These are phyloP conservation scores for Arabis alpina DNA, from an alignment of 345 rosid genomes.

Conservation along the genomic window DNA sequence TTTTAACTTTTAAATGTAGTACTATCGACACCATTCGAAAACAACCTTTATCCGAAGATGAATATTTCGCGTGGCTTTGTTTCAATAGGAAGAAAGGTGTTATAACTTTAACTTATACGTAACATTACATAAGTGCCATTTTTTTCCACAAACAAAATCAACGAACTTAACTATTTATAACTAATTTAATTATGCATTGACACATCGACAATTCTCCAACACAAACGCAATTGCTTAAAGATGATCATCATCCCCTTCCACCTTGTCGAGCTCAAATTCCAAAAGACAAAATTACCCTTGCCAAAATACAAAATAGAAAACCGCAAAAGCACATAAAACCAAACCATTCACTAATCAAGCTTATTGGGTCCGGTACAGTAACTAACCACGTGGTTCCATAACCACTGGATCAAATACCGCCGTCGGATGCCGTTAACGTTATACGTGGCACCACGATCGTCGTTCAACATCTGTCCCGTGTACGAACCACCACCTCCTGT, in stretches of 20 bases:
- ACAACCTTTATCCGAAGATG: too few species aligned
- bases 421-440: slow-evolving; percentile 88
- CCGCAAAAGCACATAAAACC: not conserved
- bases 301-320: slow-evolving; percentile 30
- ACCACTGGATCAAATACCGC: slow-evolving; percentile 90
- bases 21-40: too few species aligned
- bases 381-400: slow-evolving; percentile 78
- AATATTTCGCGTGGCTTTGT: too few species aligned
- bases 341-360: slow-evolving; percentile 60
- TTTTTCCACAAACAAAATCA: slow-evolving; percentile 13
- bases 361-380: slow-evolving; percentile 97
- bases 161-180: slow-evolving; percentile 25
- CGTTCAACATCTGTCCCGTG: slow-evolving; percentile 82
- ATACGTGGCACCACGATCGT: slow-evolving; percentile 73
- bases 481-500: slow-evolving; percentile 98
- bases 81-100: too few species aligned
- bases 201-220: not conserved
- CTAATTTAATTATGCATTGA: slow-evolving; percentile 31
- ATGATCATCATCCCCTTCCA: not conserved
- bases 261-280: slow-evolving; percentile 7
- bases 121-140: not conserved
- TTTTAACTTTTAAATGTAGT: too few species aligned
- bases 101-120: too few species aligned
- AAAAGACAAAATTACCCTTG: slow-evolving; percentile 22
- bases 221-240: slow-evolving; percentile 4